Evolutionary conservation across 148 eudicot species (phyloP), one percentile per base, ranked within the genome.

Genomic region (Beta vulgaris): DNA sequence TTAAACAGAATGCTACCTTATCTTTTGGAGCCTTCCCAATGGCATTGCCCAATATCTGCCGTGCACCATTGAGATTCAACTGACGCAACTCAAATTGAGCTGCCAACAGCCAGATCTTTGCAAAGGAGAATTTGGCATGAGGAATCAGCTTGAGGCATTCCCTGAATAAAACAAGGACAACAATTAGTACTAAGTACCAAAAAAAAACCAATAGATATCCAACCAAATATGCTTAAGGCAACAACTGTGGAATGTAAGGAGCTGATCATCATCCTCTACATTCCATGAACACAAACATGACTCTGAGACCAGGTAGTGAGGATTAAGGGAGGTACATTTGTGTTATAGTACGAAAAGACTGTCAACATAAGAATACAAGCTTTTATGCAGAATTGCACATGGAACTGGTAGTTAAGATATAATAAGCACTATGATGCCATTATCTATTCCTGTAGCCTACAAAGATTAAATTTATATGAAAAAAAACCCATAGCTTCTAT

Each of bases 1-100:
- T 34, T 36, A 57, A 6, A 48, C 46, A 74, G 46, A 48, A 46
- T 6, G 0, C 43, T 78, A 93, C 98, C 96, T 94, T 91, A 69
- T 91, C 98, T 83, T 91, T 94, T 70, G 98, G 97, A 78, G 98
- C 97, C 80, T 76, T 88, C 59, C 98, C 98, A 79, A 94, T 91
- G 39, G 98, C 98, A 81, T 89, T 88, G 32, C 98, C 98, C 63
- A 94, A 85, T 65, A 94, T 84, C 73, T 66, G 76, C 0, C 97
- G 87, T 39, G 98, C 98, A 37, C 88, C 90, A 62, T 82, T 77
- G 25, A 94, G 84, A 85, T 90, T 86, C 71, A 91, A 71, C 72
- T 91, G 97, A 7, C 98, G 83, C 59, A 91, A 84, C 79, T 94
- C 98, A 82, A 94, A 94, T 74, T 90, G 98, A 25, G 98, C 97